phyloP scores from a whole-genome alignment of 2,329 filamentous ascomycete species.

The Cytospora paraplurivora region DNA sequence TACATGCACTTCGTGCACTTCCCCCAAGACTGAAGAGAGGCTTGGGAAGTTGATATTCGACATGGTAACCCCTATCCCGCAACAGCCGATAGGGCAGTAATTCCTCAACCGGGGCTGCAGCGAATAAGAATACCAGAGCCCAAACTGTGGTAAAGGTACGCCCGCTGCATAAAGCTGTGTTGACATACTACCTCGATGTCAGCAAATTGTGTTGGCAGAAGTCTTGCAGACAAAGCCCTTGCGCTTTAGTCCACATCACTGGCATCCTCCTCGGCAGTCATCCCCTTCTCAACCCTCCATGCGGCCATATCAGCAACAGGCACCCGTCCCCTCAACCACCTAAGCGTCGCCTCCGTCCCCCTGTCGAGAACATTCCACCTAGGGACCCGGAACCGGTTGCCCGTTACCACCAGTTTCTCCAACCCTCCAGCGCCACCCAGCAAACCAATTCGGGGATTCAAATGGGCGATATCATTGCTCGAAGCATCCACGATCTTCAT shows the following conservation, averaged over 20 bases:
- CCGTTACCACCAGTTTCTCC: constrained; percentile 73
- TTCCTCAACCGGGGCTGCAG: constrained; percentile 4
- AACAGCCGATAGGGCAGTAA: constrained; percentile 6
- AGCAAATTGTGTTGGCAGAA: no score
- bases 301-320: constrained; percentile 60
- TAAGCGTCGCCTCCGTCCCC: constrained; percentile 81
- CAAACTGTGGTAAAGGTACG: not conserved
- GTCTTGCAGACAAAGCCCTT: not conserved
- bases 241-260: constrained; percentile 36
- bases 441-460: constrained; percentile 80
- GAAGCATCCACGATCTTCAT: constrained; percentile 75
- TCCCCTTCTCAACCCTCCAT: constrained; percentile 53
- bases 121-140: constrained; percentile 6
- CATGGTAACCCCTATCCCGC: not conserved
- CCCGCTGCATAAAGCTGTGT: not conserved
- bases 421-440: constrained; percentile 64
- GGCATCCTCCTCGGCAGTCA: constrained; percentile 36
- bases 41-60: no score
- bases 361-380: constrained; percentile 81
- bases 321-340: constrained; percentile 78
- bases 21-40: no score
- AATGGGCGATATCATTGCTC: constrained; percentile 81
- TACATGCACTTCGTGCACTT: no score
- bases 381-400: constrained; percentile 87
- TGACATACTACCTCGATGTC: not conserved